phyloP scores from a whole-genome alignment of 768 basidiomycete species.

The Kondoa malvinella region DNA sequence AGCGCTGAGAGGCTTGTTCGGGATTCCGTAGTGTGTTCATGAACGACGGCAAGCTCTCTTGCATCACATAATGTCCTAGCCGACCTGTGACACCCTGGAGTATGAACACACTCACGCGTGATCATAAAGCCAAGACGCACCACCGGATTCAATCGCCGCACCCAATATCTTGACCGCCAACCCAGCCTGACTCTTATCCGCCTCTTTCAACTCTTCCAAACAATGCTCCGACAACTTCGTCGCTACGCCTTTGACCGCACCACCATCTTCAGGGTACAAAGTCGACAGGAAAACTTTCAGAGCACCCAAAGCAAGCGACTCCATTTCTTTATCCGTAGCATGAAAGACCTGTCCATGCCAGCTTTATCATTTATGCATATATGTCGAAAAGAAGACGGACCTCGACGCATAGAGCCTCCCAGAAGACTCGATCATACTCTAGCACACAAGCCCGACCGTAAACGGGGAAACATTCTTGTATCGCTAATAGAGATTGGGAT shows the following conservation, averaged over 20 bases:
- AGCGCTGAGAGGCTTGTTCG: slow-evolving; percentile 17
- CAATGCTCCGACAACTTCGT: slow-evolving; percentile 65
- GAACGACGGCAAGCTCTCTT: slow-evolving; percentile 11
- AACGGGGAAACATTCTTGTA: slow-evolving; percentile 45
- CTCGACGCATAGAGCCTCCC: slow-evolving; percentile 82
- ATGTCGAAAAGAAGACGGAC: slow-evolving; percentile 33
- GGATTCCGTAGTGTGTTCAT: slow-evolving; percentile 15
- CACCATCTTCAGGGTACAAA: slow-evolving; percentile 39
- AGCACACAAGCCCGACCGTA: slow-evolving; percentile 54
- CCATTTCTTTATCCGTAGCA: slow-evolving; percentile 61
- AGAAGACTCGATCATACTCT: slow-evolving; percentile 56
- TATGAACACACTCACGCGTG: not conserved
- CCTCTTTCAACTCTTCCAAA: slow-evolving; percentile 59
- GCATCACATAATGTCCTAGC: slow-evolving; percentile 16
- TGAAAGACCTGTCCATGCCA: slow-evolving; percentile 57
- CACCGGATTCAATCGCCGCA: slow-evolving; percentile 15
- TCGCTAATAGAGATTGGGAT: slow-evolving; percentile 35
- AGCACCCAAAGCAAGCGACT: slow-evolving; percentile 54
- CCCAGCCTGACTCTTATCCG: slow-evolving; percentile 82
- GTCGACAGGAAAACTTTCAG: slow-evolving; percentile 56
- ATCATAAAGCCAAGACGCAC: slow-evolving; percentile 17
- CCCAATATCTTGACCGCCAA: slow-evolving; percentile 71
- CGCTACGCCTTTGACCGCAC: slow-evolving; percentile 40
- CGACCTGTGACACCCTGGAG: not conserved
- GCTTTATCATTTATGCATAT: not conserved